These are phyloP conservation scores for Sporothrix mexicana DNA, from an alignment of 2,329 filamentous ascomycete species.

Conservation along the genomic window DNA sequence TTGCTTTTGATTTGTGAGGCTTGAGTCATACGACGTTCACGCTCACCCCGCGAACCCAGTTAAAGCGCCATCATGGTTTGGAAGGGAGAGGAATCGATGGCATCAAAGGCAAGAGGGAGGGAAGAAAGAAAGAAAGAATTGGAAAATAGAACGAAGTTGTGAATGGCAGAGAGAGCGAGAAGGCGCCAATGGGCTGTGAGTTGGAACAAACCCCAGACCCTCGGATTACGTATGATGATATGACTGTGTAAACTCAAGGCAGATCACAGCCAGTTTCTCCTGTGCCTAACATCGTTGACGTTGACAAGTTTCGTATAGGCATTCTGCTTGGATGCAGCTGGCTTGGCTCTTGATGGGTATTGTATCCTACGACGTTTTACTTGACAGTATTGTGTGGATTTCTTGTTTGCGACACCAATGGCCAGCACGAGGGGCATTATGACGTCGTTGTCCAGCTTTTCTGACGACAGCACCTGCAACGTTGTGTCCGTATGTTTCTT, in stretches of 20 bases:
- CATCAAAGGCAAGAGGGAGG: not conserved
- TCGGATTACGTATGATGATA: too few species aligned
- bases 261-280: too few species aligned
- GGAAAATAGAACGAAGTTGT: not conserved
- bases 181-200: not conserved
- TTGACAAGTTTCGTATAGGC: too few species aligned
- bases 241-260: too few species aligned
- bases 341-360: not conserved
- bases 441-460: constrained; percentile 26
- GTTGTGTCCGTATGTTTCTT: not conserved
- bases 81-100: not conserved
- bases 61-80: not conserved
- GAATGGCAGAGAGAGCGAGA: not conserved
- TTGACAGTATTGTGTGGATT: too few species aligned
- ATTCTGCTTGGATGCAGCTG: not conserved
- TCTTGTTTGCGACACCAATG: not conserved
- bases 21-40: constrained; percentile 23
- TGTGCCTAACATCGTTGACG: too few species aligned
- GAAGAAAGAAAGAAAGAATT: not conserved
- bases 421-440: constrained; percentile 8
- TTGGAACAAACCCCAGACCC: too few species aligned
- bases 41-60: not conserved
- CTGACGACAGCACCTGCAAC: constrained; percentile 20
- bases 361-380: too few species aligned
- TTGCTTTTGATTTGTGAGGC: not conserved